Evolutionary conservation across 225 moss, liverwort and hornwort species (phyloP).

Genomic region (Ulota crispa): DNA sequence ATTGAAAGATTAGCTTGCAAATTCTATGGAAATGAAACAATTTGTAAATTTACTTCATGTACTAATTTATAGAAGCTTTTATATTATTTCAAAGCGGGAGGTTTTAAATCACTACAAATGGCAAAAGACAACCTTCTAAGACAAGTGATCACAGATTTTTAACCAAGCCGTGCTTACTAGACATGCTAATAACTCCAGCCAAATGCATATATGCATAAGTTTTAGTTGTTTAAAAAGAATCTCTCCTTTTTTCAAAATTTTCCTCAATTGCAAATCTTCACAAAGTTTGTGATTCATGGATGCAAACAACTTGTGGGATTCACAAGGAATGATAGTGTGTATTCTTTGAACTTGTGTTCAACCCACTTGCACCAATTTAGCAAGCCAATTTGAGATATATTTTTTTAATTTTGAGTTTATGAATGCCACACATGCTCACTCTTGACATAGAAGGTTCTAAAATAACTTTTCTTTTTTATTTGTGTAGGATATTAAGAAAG

Average conservation of each 20-base stretch:
- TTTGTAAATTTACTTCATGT: too few species aligned
- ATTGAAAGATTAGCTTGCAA: not conserved
- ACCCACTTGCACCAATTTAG: too few species aligned
- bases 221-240: not conserved
- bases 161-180: not conserved
- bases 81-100: not conserved
- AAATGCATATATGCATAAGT: not conserved
- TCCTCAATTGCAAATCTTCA: too few species aligned
- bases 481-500: slow-evolving; percentile 64
- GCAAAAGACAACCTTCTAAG: not conserved
- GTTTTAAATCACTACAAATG: not conserved
- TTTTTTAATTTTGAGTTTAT: too few species aligned
- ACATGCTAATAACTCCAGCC: not conserved
- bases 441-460: not conserved
- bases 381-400: too few species aligned
- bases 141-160: not conserved
- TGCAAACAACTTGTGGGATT: too few species aligned
- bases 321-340: too few species aligned
- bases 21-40: not conserved
- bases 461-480: not conserved
- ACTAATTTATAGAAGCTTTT: not conserved
- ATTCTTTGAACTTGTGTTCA: too few species aligned
- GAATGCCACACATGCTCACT: not conserved
- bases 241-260: too few species aligned
- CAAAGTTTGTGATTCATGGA: too few species aligned